phyloP scores from a whole-genome alignment of 306 rosid genomes.

The Cicer arietinum region DNA sequence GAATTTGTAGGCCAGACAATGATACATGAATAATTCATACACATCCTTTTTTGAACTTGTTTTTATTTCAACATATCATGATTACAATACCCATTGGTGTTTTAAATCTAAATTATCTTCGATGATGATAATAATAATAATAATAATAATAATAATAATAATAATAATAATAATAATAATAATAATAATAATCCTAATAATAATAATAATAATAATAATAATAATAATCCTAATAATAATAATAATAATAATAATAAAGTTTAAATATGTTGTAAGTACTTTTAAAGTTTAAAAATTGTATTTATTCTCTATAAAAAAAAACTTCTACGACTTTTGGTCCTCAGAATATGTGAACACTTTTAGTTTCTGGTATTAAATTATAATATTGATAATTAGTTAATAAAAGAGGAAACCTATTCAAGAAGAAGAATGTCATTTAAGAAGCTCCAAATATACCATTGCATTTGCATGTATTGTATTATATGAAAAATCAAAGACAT shows the following conservation, averaged over 20 bases:
- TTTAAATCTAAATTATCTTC: neutral
- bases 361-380: too few relatives aligned
- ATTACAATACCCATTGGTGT: neutral
- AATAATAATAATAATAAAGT: too few relatives aligned
- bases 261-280: too few relatives aligned
- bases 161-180: neutral
- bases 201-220: neutral
- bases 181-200: neutral
- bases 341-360: too few relatives aligned
- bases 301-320: too few relatives aligned
- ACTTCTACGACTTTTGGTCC: too few relatives aligned
- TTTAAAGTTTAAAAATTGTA: too few relatives aligned
- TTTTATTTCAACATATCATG: neutral
- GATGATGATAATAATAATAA: neutral
- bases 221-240: neutral
- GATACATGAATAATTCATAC: constrained; percentile 35
- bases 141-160: neutral
- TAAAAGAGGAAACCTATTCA: neutral
- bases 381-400: neutral
- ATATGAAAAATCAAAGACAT: too few relatives aligned
- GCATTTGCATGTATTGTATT: neutral
- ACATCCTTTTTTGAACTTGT: neutral
- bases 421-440: neutral
- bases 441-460: constrained; percentile 1
- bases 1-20: constrained; percentile 18